Evolutionary conservation across 768 basidiomycete species (phyloP).

Genomic region (Psilocybe cubensis): DNA sequence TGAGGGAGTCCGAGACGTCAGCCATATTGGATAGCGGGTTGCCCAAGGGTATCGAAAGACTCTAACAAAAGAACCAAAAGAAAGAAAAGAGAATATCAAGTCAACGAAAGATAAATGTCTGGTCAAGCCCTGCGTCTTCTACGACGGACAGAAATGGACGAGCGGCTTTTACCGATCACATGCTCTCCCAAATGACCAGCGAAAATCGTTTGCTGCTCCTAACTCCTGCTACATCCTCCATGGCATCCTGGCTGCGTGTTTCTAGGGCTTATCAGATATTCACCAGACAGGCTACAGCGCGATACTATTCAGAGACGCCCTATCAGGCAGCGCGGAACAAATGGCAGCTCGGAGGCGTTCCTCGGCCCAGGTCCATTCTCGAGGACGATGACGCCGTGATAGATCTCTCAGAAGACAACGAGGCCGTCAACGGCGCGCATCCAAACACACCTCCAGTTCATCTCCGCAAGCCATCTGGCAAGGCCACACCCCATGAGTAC

Average conservation of each 20-base stretch:
- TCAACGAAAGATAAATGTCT: conserved; percentile 5
- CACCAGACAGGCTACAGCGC: conserved; percentile 13
- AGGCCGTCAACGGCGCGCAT: conserved; percentile 46
- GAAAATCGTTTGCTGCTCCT: background rate
- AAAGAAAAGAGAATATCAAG: conserved; percentile 14
- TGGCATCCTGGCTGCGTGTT: conserved; percentile 27
- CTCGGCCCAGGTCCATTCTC: conserved; percentile 47
- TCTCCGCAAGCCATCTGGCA: conserved; percentile 39
- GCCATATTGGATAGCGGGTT: conserved; percentile 55
- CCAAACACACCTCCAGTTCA: conserved; percentile 39
- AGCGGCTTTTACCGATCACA: conserved; percentile 26
- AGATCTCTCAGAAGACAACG: conserved; percentile 57
- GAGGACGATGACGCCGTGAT: conserved; percentile 48
- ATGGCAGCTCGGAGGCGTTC: conserved; percentile 43
- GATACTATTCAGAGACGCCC: conserved; percentile 25
- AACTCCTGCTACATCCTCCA: conserved; percentile 13
- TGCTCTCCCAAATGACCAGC: conserved; percentile 1
- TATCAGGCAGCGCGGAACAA: conserved; percentile 27
- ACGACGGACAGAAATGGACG: background rate
- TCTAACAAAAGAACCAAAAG: conserved; percentile 11
- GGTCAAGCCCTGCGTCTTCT: background rate
- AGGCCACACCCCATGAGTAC: conserved; percentile 52
- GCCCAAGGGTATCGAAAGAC: conserved; percentile 4
- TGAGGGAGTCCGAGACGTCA: conserved; percentile 75
- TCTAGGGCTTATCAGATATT: conserved; percentile 7